phyloP scores from a whole-genome alignment of 2,329 filamentous ascomycete genomes.

The Aspergillus fischeri region DNA sequence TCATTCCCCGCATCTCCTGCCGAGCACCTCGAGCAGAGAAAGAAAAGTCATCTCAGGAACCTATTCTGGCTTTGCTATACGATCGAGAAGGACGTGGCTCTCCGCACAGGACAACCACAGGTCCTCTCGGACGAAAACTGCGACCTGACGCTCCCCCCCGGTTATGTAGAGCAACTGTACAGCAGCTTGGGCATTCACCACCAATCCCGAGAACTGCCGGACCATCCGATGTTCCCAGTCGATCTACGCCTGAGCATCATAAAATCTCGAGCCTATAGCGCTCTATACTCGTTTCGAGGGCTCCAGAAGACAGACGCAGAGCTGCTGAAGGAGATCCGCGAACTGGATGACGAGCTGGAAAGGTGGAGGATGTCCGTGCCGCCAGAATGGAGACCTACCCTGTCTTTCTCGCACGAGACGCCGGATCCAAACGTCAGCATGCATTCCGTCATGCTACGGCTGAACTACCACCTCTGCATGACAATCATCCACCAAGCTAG shows the following conservation, averaged over 20 bases:
- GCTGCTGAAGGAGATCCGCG: conserved; percentile 51
- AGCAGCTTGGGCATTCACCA: conserved; percentile 18
- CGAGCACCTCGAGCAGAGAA: conserved; percentile 13
- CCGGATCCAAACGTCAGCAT: conserved; percentile 40
- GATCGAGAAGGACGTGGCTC: conserved; percentile 54
- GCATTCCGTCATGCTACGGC: conserved; percentile 46
- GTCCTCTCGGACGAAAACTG: conserved; percentile 50
- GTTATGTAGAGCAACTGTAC: conserved; percentile 33
- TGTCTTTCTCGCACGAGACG: conserved; percentile 41
- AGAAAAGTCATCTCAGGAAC: conserved; percentile 30
- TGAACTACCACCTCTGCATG: conserved; percentile 56
- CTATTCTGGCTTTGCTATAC: conserved; percentile 56
- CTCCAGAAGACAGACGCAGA: conserved; percentile 52
- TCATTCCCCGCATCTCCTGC: conserved; percentile 17
- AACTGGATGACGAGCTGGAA: conserved; percentile 56
- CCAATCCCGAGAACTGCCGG: conserved; percentile 15
- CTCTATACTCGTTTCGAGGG: conserved; percentile 49
- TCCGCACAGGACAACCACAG: conserved; percentile 53
- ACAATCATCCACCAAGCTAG: conserved; percentile 55
- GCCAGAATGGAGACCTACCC: conserved; percentile 42
- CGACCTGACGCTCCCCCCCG: conserved; percentile 48
- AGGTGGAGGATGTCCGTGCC: conserved; percentile 51
- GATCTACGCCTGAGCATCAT: conserved; percentile 50
- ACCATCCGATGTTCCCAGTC: conserved; percentile 39
- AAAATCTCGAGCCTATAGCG: conserved; percentile 48